Evolutionary conservation across 192 early-diverging fungal genomes (phyloP).

Genomic region (Umbelopsis sp.): DNA sequence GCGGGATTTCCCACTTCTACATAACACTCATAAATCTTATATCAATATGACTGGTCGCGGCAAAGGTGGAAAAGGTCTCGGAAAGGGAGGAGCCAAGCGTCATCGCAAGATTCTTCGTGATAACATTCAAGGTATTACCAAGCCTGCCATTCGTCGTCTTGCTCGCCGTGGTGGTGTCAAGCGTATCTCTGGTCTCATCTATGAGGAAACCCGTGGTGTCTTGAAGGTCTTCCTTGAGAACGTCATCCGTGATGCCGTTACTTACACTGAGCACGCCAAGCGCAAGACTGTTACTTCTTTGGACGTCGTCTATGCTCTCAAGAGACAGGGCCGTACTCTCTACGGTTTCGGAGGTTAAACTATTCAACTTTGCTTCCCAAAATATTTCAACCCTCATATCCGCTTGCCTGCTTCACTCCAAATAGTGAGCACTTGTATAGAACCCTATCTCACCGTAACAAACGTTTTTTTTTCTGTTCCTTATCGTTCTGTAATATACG

Average conservation of each 20-base stretch:
- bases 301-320: constrained; percentile 98
- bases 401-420: constrained; percentile 19
- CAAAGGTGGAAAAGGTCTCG: constrained; percentile 99
- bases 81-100: constrained; percentile 99
- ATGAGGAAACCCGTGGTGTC: constrained; percentile 98
- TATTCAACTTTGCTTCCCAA: neutral
- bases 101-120: constrained; percentile 99
- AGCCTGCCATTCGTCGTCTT: constrained; percentile 98
- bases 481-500: constrained; percentile 20
- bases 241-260: constrained; percentile 98
- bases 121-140: constrained; percentile 74
- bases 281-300: constrained; percentile 99
- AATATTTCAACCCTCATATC: constrained; percentile 18
- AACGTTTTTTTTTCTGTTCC: constrained; percentile 15
- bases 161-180: constrained; percentile 99
- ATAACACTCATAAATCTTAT: constrained; percentile 10
- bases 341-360: constrained; percentile 66
- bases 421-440: constrained; percentile 18
- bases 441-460: constrained; percentile 19
- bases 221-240: constrained; percentile 99
- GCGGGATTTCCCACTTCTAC: constrained; percentile 11
- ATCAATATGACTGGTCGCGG: constrained; percentile 88
- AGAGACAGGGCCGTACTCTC: constrained; percentile 95
- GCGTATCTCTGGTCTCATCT: constrained; percentile 99
- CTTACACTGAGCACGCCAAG: constrained; percentile 99